Base-by-base conservation (phyloP, 1,139 yeast species). In the Protomyces gravidus region DNA sequence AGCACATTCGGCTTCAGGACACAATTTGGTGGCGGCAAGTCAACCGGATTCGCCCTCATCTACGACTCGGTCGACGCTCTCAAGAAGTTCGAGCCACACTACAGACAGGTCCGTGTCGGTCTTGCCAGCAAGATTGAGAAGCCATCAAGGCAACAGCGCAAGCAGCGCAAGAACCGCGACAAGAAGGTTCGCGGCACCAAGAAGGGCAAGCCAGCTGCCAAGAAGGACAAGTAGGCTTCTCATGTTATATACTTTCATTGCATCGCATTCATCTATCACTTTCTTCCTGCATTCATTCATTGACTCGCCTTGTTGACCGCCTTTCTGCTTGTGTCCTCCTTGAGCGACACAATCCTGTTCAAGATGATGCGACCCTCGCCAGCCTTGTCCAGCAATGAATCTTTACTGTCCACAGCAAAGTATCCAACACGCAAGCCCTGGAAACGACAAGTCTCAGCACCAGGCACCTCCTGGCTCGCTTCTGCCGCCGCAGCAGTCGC, bases 1-100 rank as follows among this genome's bases (percentile, higher is more conserved):
- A 90, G 97, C 69, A 98, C 92, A 71, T 92, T 92, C 76, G 98
- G 97, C 77, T 87, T 92, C 95, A 88, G 96, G 85, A 92, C 98
- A 73, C 95, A 89, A 80, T 92, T 83, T 78, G 99, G 99, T 88
- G 99, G 99, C 80, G 96, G 97, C 75, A 92, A 89, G 82, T 89
- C 98, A 70, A 86, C 97, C 70, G 99, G 99, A 77, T 92, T 92
- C 82, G 99, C 98, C 79, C 85, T 92, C 77, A 86, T 94, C 76
- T 92, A 92, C 92, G 94, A 89, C 86, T 88, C 96, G 72, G 89
- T 83, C 74, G 97, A 95, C 73, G 96, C 90, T 75, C 94, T 96
- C 77, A 88, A 90, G 86, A 90, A 84, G 81, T 92, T 92, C 79
- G 99, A 92, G 83, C 98, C 99, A 82, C 77, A 89, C 71, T 92